Evolutionary conservation across 2,329 filamentous ascomycete species (phyloP).

Genomic region (Graphilbum fragrans): DNA sequence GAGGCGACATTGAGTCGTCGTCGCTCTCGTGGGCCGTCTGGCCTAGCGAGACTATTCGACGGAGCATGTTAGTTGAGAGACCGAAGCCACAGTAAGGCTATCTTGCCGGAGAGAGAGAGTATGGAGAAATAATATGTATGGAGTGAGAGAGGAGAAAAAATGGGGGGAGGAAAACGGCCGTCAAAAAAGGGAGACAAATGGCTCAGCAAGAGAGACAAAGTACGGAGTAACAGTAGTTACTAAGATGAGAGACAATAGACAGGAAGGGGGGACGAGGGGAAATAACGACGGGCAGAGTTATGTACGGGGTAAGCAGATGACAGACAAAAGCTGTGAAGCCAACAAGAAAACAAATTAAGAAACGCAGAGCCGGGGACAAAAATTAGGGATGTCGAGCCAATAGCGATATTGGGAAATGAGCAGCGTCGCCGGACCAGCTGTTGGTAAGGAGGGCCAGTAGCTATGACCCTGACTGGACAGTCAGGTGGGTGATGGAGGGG

Average conservation of each 20-base stretch:
- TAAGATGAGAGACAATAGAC: not conserved
- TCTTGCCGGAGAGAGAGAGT: not conserved
- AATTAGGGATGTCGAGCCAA: not conserved
- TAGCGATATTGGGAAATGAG: not conserved
- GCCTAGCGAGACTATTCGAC: constrained; percentile 29
- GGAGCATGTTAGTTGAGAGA: constrained; percentile 25
- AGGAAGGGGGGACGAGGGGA: not conserved
- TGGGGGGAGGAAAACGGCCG: not conserved
- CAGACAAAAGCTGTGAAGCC: too few relatives aligned
- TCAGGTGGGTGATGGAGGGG: not conserved
- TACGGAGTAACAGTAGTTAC: not conserved
- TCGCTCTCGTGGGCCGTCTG: constrained; percentile 27
- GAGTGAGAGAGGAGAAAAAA: not conserved
- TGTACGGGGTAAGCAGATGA: not conserved
- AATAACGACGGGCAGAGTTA: not conserved
- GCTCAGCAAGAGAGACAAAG: too few relatives aligned
- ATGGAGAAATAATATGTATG: not conserved
- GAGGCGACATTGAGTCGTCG: constrained; percentile 48
- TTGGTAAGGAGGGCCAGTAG: not conserved
- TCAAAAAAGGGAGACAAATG: not conserved
- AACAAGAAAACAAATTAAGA: not conserved
- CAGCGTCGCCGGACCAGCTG: not conserved
- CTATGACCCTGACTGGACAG: not conserved
- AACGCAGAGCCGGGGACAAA: not conserved
- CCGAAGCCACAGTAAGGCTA: not conserved